These are phyloP conservation scores for Fusarium verticillioides DNA, from an alignment of 2,329 filamentous ascomycete genomes.

Conservation along the genomic window DNA sequence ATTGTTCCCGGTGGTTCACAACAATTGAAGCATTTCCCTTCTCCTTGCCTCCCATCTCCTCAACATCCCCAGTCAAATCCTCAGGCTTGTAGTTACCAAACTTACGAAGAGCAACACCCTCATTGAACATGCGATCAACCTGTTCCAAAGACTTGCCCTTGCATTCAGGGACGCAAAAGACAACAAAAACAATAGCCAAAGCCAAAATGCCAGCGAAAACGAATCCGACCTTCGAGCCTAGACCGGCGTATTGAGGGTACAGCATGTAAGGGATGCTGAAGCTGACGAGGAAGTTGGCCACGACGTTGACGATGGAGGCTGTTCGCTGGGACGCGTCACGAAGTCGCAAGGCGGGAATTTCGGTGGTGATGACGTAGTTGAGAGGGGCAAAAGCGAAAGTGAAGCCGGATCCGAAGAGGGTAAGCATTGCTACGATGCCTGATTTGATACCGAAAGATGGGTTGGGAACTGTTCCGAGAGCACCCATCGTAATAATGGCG, in stretches of 20 bases:
- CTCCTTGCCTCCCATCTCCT: neutral
- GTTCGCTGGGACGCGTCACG: conserved; percentile 19
- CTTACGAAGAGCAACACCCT: conserved; percentile 21
- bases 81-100: conserved; percentile 30
- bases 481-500: conserved; percentile 42
- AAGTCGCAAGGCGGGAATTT: conserved; percentile 26
- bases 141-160: conserved; percentile 38
- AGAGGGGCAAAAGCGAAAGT: conserved; percentile 15
- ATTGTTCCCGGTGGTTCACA: neutral
- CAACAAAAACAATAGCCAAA: conserved; percentile 2
- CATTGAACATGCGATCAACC: conserved; percentile 34
- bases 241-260: conserved; percentile 23
- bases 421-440: conserved; percentile 40
- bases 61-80: conserved; percentile 2
- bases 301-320: neutral
- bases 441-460: conserved; percentile 30
- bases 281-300: conserved; percentile 32
- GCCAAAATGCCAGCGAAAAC: conserved; percentile 32
- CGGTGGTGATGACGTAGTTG: conserved; percentile 35
- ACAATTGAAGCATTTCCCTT: neutral
- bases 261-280: conserved; percentile 37
- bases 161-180: conserved; percentile 37
- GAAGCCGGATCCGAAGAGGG: conserved; percentile 36
- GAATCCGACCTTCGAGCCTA: conserved; percentile 32
- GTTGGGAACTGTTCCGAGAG: conserved; percentile 29